phyloP scores from a whole-genome alignment of 345 rosid species.

The Psidium guajava region DNA sequence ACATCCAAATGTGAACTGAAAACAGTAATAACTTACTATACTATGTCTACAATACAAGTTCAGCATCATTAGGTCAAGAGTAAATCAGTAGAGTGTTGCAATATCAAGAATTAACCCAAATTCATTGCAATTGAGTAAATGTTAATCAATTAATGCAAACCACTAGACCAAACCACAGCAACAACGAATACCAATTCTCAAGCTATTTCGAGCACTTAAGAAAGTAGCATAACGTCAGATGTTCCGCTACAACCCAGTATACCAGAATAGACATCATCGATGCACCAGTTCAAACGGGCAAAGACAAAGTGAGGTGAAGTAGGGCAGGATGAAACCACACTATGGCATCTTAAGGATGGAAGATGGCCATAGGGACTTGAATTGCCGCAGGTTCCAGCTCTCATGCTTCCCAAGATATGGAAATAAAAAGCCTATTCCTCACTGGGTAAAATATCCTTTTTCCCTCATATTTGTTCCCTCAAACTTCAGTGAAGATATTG shows the following conservation, averaged over 20 bases:
- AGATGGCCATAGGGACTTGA: background rate
- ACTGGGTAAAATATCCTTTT: background rate
- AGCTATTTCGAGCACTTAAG: background rate
- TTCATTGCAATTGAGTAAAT: background rate
- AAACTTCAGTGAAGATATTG: background rate
- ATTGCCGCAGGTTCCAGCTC: background rate
- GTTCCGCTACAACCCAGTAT: background rate
- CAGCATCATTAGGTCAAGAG: background rate
- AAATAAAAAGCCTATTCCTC: background rate
- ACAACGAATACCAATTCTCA: background rate
- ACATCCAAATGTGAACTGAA: background rate
- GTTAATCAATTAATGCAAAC: background rate
- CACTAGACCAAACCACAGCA: background rate
- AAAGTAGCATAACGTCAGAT: background rate
- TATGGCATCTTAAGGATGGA: background rate
- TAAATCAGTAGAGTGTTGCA: background rate
- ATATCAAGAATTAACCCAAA: background rate
- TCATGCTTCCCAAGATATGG: background rate
- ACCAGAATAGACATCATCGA: background rate
- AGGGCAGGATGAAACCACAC: background rate
- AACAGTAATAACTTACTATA: background rate
- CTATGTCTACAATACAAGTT: background rate
- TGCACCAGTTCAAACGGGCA: background rate
- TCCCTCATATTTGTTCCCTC: background rate
- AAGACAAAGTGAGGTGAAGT: background rate